Evolutionary conservation across 2,329 filamentous ascomycete genomes (phyloP).

Genomic region (Ophiostoma himal-ulmi): DNA sequence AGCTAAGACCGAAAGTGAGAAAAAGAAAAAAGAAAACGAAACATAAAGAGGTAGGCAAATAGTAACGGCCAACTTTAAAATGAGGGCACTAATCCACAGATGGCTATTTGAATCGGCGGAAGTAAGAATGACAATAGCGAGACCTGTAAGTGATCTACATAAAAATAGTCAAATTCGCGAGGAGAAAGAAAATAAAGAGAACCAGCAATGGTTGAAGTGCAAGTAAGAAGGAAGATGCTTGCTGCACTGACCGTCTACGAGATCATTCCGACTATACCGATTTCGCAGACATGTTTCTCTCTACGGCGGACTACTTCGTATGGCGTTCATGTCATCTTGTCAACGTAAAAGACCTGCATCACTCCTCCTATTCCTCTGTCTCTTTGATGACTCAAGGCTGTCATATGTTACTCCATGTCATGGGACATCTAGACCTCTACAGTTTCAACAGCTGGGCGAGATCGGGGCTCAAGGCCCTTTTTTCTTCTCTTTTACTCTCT

Average conservation of each 20-base stretch:
- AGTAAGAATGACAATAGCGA: not conserved
- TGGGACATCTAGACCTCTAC: not conserved
- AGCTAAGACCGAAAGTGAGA: not conserved
- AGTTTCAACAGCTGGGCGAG: not conserved
- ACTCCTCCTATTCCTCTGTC: not conserved
- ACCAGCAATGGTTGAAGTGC: not conserved
- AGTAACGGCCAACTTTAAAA: not conserved
- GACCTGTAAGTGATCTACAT: not conserved
- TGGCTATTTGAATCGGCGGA: not conserved
- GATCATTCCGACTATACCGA: not conserved
- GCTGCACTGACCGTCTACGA: not conserved
- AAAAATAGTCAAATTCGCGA: not conserved
- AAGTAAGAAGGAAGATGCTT: not conserved
- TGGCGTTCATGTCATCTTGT: not conserved
- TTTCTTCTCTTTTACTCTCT: not conserved
- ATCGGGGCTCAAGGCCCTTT: slow-evolving; percentile 17
- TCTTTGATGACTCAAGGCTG: not conserved
- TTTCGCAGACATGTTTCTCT: not conserved
- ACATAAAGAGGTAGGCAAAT: not conserved
- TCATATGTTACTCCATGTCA: not conserved
- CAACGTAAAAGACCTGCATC: not conserved
- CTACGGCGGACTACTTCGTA: not conserved
- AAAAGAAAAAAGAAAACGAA: not conserved
- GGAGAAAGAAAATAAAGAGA: not conserved
- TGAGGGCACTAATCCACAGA: not conserved